These are phyloP conservation scores for Alisma plantagoaquatica DNA, from an alignment of 106 monocot genomes.

Conservation along the genomic window DNA sequence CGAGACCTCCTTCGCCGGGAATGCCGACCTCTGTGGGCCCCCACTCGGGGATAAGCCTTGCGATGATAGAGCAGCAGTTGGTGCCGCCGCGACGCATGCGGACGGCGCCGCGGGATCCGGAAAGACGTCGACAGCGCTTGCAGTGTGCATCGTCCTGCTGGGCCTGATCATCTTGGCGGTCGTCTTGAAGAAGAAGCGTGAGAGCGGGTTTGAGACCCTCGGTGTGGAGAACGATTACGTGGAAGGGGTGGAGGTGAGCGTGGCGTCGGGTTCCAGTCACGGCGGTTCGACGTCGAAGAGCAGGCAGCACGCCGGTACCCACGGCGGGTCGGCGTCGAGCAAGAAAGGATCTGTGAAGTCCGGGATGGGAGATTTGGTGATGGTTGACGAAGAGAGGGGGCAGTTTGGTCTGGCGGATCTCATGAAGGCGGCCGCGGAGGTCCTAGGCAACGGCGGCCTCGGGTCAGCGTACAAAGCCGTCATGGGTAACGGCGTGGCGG, in stretches of 20 bases:
- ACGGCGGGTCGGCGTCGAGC: neutral
- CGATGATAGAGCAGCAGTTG: slow-evolving; percentile 2
- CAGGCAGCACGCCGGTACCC: neutral
- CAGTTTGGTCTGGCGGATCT: slow-evolving; percentile 36
- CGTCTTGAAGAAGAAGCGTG: neutral
- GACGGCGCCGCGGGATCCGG: slow-evolving; percentile 5
- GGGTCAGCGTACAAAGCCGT: slow-evolving; percentile 52
- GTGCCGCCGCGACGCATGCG: neutral
- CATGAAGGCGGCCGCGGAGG: slow-evolving; percentile 75
- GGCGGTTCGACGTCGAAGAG: neutral
- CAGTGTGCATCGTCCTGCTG: neutral
- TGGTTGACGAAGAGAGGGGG: slow-evolving; percentile 36
- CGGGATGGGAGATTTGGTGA: slow-evolving; percentile 18
- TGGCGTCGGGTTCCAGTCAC: neutral
- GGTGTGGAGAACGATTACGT: neutral
- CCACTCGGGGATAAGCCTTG: neutral
- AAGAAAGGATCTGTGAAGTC: neutral
- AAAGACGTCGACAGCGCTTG: neutral
- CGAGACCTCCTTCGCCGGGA: slow-evolving; percentile 34
- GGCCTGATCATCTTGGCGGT: slow-evolving; percentile 2
- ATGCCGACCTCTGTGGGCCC: slow-evolving; percentile 34
- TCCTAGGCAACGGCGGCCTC: slow-evolving; percentile 49
- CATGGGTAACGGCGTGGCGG: slow-evolving; percentile 25
- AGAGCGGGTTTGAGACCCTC: slow-evolving; percentile 11
- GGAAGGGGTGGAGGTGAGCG: neutral